Evolutionary conservation across 163 green algal species (phyloP).

Genomic region (Coccomyxa subellipsoidea): DNA sequence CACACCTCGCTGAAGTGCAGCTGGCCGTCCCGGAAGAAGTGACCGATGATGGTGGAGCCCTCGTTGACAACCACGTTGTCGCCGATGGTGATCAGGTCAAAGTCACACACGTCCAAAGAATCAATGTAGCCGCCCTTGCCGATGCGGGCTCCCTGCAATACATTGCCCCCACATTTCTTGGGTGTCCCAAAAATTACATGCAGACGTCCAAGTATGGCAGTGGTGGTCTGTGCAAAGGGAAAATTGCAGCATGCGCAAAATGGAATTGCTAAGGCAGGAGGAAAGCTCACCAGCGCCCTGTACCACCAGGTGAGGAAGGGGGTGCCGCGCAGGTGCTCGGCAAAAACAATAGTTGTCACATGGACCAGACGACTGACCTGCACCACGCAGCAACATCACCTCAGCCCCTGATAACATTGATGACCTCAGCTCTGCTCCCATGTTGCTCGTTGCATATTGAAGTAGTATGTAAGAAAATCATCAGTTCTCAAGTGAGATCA

Average conservation of each 20-base stretch:
- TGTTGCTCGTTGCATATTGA: too few species aligned
- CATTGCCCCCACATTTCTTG: background rate
- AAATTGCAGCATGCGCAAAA: background rate
- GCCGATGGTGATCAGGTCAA: constrained; percentile 11
- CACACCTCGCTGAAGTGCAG: constrained; percentile 9
- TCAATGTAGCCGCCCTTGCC: constrained; percentile 5
- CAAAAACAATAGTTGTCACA: constrained; percentile 13
- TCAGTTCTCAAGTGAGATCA: too few species aligned
- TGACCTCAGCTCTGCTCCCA: too few species aligned
- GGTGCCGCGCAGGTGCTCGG: constrained; percentile 9
- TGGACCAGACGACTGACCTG: constrained; percentile 5
- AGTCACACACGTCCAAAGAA: constrained; percentile 17
- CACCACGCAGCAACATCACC: background rate
- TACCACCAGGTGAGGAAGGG: constrained; percentile 8
- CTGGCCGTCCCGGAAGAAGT: constrained; percentile 11
- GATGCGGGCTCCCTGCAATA: constrained; percentile 9
- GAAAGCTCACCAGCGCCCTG: constrained; percentile 1
- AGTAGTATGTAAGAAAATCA: too few species aligned
- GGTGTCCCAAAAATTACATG: background rate
- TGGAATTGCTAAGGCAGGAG: background rate
- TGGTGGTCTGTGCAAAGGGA: background rate
- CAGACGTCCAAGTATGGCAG: background rate
- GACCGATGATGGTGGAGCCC: constrained; percentile 9
- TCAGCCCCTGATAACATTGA: background rate
- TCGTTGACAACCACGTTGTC: constrained; percentile 6